A percentile compares a stretch with the other conserved stretches of the same genome.
These are phyloP conservation scores for Sclerotinia borealis DNA, from an alignment of 2,329 filamentous ascomycete species.

Conservation along the genomic window DNA sequence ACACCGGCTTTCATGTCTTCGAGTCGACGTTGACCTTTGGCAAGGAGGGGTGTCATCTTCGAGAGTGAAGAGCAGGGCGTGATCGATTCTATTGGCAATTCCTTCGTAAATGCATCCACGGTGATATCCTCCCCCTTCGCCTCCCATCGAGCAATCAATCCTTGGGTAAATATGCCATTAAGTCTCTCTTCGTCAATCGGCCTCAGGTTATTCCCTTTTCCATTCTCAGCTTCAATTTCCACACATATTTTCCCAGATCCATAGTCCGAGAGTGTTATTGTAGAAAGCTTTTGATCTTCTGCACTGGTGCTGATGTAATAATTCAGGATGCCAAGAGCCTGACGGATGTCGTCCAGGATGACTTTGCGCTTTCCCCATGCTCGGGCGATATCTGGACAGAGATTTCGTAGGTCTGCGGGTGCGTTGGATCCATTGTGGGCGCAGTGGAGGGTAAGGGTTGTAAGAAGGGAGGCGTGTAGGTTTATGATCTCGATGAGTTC, in stretches of 20 bases:
- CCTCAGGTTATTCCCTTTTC: slow-evolving; percentile 29
- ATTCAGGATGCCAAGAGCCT: slow-evolving; percentile 58
- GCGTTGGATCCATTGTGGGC: slow-evolving; percentile 60
- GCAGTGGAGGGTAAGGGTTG: slow-evolving; percentile 61
- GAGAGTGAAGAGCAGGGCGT: slow-evolving; percentile 44
- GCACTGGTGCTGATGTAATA: slow-evolving; percentile 29
- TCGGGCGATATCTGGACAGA: slow-evolving; percentile 58
- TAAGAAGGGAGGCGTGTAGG: slow-evolving; percentile 61
- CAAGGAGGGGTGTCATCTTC: slow-evolving; percentile 51
- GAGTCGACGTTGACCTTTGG: slow-evolving; percentile 64
- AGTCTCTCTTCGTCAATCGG: slow-evolving; percentile 47
- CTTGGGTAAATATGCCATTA: slow-evolving; percentile 48
- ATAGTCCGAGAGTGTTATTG: slow-evolving; percentile 43
- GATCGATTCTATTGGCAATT: slow-evolving; percentile 51
- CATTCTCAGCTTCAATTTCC: slow-evolving; percentile 38
- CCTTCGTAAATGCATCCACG: slow-evolving; percentile 42
- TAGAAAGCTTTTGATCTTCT: slow-evolving; percentile 33
- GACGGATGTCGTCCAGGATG: slow-evolving; percentile 57
- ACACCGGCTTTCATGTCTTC: slow-evolving; percentile 60
- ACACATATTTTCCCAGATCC: slow-evolving; percentile 52
- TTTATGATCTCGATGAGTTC: slow-evolving; percentile 55
- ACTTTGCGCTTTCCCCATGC: slow-evolving; percentile 69
- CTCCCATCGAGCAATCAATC: slow-evolving; percentile 43
- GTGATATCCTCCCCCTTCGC: slow-evolving; percentile 16
- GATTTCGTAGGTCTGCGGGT: slow-evolving; percentile 56